Evolutionary conservation across 192 early-diverging fungal genomes (phyloP), one percentile per base, ranked within the genome.

Genomic region (Spizellomyces sp.): DNA sequence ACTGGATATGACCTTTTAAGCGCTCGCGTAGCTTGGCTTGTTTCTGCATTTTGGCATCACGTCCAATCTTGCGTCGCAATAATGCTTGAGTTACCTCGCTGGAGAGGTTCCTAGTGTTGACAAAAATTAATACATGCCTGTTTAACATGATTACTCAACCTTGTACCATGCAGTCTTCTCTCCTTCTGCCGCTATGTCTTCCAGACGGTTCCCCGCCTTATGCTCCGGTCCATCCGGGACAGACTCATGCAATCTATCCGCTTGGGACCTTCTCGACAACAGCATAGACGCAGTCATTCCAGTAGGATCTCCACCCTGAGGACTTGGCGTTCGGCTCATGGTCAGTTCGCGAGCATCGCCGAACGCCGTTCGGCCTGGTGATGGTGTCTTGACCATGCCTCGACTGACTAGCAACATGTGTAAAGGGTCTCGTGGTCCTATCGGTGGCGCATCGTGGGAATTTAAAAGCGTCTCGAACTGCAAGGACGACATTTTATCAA

Each of bases 251-350:
- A 54, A 54, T 54, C 50, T 12, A 4, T 54, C 50, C 12, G 50
- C 27, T 36, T 36, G 50, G 50, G 50, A 54, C 4, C 50, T 54
- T 4, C 68, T 52, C 15, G 68, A 61, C 41, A 70, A n/a, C 1
- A 70, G 58, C 68, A 70, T 70, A 12, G n/a, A 52, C 7, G 58
- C 57, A 5, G 68, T 70, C 44, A 70, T 22, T 5, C 68, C 68
- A 5, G 66, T 36, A 12, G 54, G 14, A 19, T 54, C 50, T 19
- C 17, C 4, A 12, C 14, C 50, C 50, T 19, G 1, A 12, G 50
- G 50, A 54, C 50, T 54, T 54, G 50, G 17, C 2, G 17, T 19
- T 54, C 50, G 12, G 1, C 14, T n/a, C 2, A 36, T 12, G 22
- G 1, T 10, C 27, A 27, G 1, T 61, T 61, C n/a, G 0, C 27